These are phyloP conservation scores for Magnolia kwangsiensis DNA, from an alignment of 164 flowering plant genomes.

Conservation along the genomic window DNA sequence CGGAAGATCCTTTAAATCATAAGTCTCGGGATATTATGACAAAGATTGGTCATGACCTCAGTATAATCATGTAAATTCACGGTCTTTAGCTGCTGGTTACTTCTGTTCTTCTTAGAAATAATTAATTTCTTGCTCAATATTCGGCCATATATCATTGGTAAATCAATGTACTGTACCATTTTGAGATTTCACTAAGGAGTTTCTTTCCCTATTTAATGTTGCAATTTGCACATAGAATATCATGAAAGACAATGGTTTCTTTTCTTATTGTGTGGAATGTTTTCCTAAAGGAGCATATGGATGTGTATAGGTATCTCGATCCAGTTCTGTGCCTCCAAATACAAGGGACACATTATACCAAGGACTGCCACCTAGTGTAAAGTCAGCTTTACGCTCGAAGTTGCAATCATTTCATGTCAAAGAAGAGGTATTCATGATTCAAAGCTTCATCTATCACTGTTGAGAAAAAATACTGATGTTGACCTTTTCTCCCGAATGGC, in stretches of 20 bases:
- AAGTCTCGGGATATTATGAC: too few relatives aligned
- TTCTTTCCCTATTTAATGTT: neutral
- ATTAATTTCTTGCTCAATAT: too few relatives aligned
- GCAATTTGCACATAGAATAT: neutral
- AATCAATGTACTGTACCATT: neutral
- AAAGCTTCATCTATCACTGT: neutral
- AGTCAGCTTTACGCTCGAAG: slow-evolving; percentile 49
- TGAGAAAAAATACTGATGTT: too few relatives aligned
- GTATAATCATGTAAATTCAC: too few relatives aligned
- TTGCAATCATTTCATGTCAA: slow-evolving; percentile 40
- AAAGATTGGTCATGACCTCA: too few relatives aligned
- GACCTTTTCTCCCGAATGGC: too few relatives aligned
- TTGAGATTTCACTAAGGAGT: neutral
- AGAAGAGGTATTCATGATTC: slow-evolving; percentile 43
- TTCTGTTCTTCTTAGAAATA: too few relatives aligned
- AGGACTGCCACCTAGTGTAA: slow-evolving; percentile 53
- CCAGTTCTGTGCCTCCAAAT: slow-evolving; percentile 58
- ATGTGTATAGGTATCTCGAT: slow-evolving; percentile 43
- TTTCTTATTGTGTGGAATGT: too few relatives aligned
- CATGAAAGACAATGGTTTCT: neutral
- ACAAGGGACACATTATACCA: slow-evolving; percentile 58
- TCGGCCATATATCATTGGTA: neutral
- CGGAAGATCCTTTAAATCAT: too few relatives aligned
- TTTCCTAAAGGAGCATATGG: neutral
- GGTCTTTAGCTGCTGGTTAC: too few relatives aligned